A percentile compares a stretch with the other conserved stretches of the same genome.
Evolutionary conservation across 345 rosid genomes (phyloP).

Genomic region (Dipteronia sinensis): DNA sequence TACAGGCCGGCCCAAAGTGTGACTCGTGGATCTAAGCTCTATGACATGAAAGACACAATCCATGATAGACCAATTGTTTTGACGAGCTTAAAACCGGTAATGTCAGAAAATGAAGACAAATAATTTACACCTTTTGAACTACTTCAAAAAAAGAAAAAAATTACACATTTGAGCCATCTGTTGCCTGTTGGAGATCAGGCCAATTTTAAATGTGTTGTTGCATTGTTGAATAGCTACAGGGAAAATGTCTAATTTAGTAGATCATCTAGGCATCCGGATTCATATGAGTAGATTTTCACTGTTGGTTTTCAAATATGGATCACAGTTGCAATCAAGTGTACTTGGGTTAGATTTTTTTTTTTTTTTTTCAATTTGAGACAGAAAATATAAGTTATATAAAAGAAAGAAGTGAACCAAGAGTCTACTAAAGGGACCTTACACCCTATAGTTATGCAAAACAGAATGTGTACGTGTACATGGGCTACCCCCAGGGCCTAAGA

Average conservation of each 20-base stretch:
- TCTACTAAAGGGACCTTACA: too few relatives aligned
- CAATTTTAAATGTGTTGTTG: neutral
- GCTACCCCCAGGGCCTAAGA: neutral
- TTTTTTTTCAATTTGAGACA: neutral
- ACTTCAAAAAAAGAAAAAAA: too few relatives aligned
- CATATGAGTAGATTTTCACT: neutral
- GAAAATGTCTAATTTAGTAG: neutral
- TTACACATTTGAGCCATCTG: neutral
- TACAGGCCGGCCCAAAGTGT: neutral
- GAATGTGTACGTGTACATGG: neutral
- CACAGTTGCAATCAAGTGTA: neutral
- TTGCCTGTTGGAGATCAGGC: neutral
- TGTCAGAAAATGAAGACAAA: neutral
- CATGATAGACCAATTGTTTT: neutral
- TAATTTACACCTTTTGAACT: neutral
- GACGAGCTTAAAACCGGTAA: neutral
- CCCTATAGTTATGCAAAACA: neutral
- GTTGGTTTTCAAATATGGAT: neutral
- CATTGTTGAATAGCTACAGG: neutral
- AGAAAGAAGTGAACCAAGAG: neutral
- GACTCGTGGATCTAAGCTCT: neutral
- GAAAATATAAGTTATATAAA: neutral
- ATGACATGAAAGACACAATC: neutral
- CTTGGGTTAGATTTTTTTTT: too few relatives aligned
- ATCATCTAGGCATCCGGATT: neutral